These are phyloP conservation scores for Pseudocercospora musae DNA, from an alignment of 2,329 filamentous ascomycete genomes.

Conservation along the genomic window DNA sequence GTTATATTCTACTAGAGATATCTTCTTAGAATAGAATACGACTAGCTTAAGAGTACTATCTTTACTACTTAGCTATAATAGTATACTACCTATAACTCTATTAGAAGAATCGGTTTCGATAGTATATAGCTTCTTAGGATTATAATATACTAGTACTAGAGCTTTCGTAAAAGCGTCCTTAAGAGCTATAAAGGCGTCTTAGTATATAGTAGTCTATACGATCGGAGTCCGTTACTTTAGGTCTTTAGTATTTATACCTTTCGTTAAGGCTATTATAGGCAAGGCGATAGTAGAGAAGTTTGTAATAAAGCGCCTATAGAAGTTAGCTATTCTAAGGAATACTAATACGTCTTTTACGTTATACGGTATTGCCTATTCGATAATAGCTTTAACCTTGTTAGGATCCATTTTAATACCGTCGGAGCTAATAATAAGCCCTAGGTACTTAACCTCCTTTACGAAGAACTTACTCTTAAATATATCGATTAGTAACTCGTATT, in stretches of 20 bases:
- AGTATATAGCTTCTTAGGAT: not conserved
- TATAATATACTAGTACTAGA: not conserved
- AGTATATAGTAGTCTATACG: not conserved
- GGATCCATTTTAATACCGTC: not conserved
- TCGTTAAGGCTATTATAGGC: not conserved
- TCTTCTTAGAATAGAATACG: slow-evolving; percentile 28
- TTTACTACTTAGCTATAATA: not conserved
- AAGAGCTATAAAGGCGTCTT: not conserved
- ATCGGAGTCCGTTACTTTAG: not conserved
- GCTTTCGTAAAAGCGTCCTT: not conserved
- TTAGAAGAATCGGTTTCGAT: slow-evolving; percentile 1
- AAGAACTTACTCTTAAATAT: not conserved
- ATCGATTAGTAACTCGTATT: not conserved
- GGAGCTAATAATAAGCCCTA: not conserved
- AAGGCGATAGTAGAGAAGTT: not conserved
- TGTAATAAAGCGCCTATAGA: not conserved
- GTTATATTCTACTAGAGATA: slow-evolving; percentile 27
- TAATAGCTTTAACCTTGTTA: not conserved
- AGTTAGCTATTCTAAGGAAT: slow-evolving; percentile 2
- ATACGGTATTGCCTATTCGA: not conserved
- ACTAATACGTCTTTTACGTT: not conserved
- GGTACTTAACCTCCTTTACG: not conserved
- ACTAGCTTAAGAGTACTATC: slow-evolving; percentile 12
- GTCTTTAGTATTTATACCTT: not conserved
- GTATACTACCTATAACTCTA: not conserved